Conservation (phyloP, 768 basidiomycete species). For the Psilocybe azurescens region DNA sequence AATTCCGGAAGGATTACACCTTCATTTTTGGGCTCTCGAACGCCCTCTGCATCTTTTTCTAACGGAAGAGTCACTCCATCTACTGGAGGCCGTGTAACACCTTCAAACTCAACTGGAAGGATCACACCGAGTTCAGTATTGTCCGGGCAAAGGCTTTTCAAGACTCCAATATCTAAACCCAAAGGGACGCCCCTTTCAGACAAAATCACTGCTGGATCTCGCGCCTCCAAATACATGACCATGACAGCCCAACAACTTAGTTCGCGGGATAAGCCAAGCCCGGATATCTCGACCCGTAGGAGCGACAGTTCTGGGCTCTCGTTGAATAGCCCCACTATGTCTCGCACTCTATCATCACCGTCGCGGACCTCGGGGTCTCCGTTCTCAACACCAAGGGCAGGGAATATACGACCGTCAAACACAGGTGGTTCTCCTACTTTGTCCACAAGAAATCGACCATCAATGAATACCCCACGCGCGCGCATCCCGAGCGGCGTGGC, state of each 20-base stretch:
- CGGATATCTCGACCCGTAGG: slow-evolving; percentile 36
- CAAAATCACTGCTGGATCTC: slow-evolving; percentile 79
- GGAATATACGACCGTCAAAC: slow-evolving; percentile 28
- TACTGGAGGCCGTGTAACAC: slow-evolving; percentile 55
- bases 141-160: slow-evolving; percentile 36
- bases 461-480: slow-evolving; percentile 63
- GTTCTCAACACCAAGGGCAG: slow-evolving; percentile 71
- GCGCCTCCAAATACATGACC: slow-evolving; percentile 83
- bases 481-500: slow-evolving; percentile 75
- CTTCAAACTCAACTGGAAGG: slow-evolving; percentile 43
- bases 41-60: slow-evolving; percentile 41
- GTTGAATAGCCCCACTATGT: slow-evolving; percentile 33
- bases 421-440: slow-evolving; percentile 40
- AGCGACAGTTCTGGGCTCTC: background rate
- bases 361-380: slow-evolving; percentile 62
- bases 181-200: slow-evolving; percentile 35
- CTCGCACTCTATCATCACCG: slow-evolving; percentile 43
- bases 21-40: slow-evolving; percentile 41
- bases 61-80: slow-evolving; percentile 47
- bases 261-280: slow-evolving; percentile 41
- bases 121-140: slow-evolving; percentile 44
- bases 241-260: slow-evolving; percentile 86
- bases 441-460: slow-evolving; percentile 40
- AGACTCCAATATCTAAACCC: slow-evolving; percentile 36
- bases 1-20: slow-evolving; percentile 57